phyloP scores from a whole-genome alignment of 2,329 filamentous ascomycete species.

The Aquanectria penicillioides region DNA sequence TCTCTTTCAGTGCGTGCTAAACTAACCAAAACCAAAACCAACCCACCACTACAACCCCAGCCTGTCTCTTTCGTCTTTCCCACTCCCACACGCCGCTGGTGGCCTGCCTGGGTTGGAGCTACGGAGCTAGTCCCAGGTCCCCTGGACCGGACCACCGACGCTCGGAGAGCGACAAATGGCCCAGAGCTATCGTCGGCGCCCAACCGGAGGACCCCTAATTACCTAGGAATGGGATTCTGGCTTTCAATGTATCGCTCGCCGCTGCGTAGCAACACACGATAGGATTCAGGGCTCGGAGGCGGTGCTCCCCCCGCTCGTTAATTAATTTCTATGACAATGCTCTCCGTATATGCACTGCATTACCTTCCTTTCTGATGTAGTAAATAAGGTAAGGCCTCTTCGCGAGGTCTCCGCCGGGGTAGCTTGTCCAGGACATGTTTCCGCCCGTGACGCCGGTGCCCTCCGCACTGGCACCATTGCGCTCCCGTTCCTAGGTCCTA shows the following conservation, averaged over 20 bases:
- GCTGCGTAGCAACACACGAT: neutral
- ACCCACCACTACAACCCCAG: no score
- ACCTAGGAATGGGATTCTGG: slow-evolving; percentile 26
- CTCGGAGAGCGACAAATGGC: slow-evolving; percentile 16
- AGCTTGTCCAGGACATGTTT: slow-evolving; percentile 1
- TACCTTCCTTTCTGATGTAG: no score
- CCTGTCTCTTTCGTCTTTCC: neutral
- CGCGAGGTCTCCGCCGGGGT: slow-evolving; percentile 5
- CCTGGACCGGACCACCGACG: slow-evolving; percentile 15
- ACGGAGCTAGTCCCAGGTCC: neutral
- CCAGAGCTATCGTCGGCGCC: slow-evolving; percentile 19
- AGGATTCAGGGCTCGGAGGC: no score
- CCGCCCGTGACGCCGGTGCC: slow-evolving; percentile 19
- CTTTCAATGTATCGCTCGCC: slow-evolving; percentile 14
- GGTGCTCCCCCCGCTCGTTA: no score
- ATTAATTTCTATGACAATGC: no score
- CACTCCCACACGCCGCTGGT: neutral
- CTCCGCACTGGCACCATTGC: slow-evolving; percentile 25
- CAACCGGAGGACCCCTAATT: slow-evolving; percentile 40
- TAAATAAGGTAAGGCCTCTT: neutral
- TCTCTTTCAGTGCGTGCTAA: no score
- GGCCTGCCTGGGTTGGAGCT: slow-evolving; percentile 5
- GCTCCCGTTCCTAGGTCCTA: slow-evolving; percentile 8
- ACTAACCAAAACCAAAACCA: no score
- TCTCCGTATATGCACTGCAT: no score